Evolutionary conservation across 169 alveolate genomes (phyloP).

Genomic region (Plasmodium gallinaceum): DNA sequence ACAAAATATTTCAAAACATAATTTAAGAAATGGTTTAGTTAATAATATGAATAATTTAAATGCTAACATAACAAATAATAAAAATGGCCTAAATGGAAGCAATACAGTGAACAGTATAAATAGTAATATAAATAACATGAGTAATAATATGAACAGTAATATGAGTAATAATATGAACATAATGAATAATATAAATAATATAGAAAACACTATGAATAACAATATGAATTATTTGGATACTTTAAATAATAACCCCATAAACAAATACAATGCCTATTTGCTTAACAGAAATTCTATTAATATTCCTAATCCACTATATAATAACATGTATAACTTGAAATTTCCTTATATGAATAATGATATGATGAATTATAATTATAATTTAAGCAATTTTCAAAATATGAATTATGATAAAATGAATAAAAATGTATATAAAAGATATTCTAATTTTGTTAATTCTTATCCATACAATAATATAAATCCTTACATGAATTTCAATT

Average conservation of each 20-base stretch:
- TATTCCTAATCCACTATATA: slow-evolving; percentile 21
- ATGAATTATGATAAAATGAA: slow-evolving; percentile 19
- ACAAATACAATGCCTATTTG: slow-evolving; percentile 30
- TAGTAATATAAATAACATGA: background rate
- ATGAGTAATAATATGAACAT: background rate
- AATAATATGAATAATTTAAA: background rate
- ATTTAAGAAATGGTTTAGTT: too few relatives aligned
- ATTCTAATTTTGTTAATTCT: slow-evolving; percentile 22
- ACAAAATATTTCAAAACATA: background rate
- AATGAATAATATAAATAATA: background rate
- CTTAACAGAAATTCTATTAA: slow-evolving; percentile 5
- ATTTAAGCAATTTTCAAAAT: slow-evolving; percentile 42
- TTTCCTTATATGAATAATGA: slow-evolving; percentile 61
- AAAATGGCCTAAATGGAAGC: background rate
- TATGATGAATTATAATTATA: slow-evolving; percentile 57
- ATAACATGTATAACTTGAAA: slow-evolving; percentile 35
- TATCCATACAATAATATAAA: slow-evolving; percentile 47
- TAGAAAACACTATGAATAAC: background rate
- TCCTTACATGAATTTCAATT: slow-evolving; percentile 26
- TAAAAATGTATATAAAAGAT: slow-evolving; percentile 41
- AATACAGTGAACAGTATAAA: background rate
- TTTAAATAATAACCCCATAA: slow-evolving; percentile 3
- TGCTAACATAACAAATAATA: background rate
- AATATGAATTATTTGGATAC: slow-evolving; percentile 15
- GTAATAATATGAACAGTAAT: background rate